A percentile compares a stretch with the other conserved stretches of the same genome.
These are phyloP conservation scores for Stereocaulon alpinum DNA, from an alignment of 495 filamentous ascomycete species.

Conservation along the genomic window DNA sequence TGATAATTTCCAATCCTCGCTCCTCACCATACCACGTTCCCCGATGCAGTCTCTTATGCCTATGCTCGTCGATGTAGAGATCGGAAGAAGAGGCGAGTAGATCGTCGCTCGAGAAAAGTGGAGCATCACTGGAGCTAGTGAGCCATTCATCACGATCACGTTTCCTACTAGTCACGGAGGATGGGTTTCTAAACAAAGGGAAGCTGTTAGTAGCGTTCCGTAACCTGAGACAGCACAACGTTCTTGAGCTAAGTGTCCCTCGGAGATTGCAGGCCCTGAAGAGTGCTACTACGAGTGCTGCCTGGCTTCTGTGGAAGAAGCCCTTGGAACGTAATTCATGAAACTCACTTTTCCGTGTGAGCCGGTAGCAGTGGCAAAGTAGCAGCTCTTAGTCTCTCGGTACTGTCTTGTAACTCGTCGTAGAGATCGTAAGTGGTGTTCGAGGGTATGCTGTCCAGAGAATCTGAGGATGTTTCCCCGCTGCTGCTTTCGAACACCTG, in stretches of 20 bases:
- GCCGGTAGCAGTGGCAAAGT: not conserved
- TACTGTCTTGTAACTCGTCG: not conserved
- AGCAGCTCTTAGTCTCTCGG: not conserved
- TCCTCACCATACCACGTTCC: conserved; percentile 63
- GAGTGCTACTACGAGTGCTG: too few species aligned
- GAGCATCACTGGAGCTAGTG: conserved; percentile 54
- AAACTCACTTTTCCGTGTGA: not conserved
- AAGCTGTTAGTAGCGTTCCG: not conserved
- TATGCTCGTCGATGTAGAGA: conserved; percentile 45
- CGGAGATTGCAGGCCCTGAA: too few species aligned
- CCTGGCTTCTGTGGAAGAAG: not conserved
- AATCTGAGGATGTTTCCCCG: not conserved
- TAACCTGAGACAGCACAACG: not conserved
- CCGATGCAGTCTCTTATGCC: conserved; percentile 51
- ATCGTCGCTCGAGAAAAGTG: conserved; percentile 71
- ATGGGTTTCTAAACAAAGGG: not conserved
- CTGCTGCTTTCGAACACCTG: not conserved
- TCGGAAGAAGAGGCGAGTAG: conserved; percentile 57
- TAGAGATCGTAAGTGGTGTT: not conserved
- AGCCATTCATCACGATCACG: conserved; percentile 7
- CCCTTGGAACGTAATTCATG: not conserved
- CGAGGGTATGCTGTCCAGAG: not conserved
- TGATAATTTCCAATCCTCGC: not conserved
- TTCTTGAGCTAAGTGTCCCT: too few species aligned
- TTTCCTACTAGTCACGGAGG: not conserved